Base-by-base conservation (phyloP, 768 basidiomycete species). In the Pulveroboletus sp. region DNA sequence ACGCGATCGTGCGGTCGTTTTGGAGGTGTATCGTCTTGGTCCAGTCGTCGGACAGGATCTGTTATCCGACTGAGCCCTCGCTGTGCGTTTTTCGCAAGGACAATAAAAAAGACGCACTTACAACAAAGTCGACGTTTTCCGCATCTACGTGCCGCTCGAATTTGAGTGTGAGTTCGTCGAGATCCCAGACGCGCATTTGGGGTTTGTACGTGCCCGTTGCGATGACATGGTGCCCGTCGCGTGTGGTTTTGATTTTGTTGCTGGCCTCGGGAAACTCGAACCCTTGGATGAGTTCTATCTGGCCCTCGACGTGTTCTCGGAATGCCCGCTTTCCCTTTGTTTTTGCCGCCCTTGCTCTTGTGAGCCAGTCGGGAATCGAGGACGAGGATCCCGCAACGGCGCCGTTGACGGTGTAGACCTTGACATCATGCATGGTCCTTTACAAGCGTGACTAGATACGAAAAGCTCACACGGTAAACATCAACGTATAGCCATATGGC, bases 201-300 rank as follows among this genome's bases (percentile, higher is more conserved):
- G 97, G 97, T 68, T 99, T 99, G 72, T 99, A 99, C 4, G 88
- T 90, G 21, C 97, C 97, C 20, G 95, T 98, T 1, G 93, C 95
- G 47, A 98, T 79, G 11, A 83, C 87, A 79, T 94, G 87, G 60
- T 87, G 85, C 1, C 97, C 95, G 66, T 99, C 94, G 33, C 86
- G 75, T 3, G 94, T 97, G 5, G 87, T 87, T 68, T 85, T 93
- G 59, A 99, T 78, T 58, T 82, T 84, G 69, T 92, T 94, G 65
- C 90, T 92, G 14, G 94, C 93, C 65, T 97, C 94, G 8, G 97
- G 94, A 58, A 99, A 98, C 61, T 95, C 92, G 67, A 98, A 97
- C 49, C 94, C 88, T 63, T 99, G 93, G 42, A 94, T 85, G 56
- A 95, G 86, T 65, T 95, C 90, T 58, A 97, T 81, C 24, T 86